These are phyloP conservation scores for Umbellularia californica DNA, from an alignment of 164 flowering plant species.

Conservation along the genomic window DNA sequence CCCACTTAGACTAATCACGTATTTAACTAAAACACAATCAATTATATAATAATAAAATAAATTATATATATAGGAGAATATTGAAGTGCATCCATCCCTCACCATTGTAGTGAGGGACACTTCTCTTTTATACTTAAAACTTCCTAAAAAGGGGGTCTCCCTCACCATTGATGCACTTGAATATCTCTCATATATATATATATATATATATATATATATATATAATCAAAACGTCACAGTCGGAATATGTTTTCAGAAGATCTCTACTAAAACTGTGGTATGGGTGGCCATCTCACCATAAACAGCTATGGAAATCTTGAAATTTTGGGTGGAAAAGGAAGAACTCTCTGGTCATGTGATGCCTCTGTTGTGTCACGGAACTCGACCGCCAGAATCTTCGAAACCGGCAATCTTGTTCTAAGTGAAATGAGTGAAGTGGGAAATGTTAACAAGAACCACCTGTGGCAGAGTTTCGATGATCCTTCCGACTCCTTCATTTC, in stretches of 20 bases:
- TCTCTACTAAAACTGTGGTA: neutral
- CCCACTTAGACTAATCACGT: too few species aligned
- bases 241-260: neutral
- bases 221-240: too few species aligned
- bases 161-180: too few species aligned
- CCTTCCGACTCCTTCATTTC: slow-evolving; percentile 36
- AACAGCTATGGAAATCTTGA: neutral
- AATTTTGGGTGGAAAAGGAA: neutral
- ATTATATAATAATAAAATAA: too few species aligned
- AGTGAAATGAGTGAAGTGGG: neutral
- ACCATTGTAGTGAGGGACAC: too few species aligned
- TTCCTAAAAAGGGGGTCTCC: too few species aligned
- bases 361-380: neutral
- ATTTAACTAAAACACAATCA: too few species aligned
- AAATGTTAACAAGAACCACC: neutral
- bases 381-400: neutral
- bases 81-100: too few species aligned
- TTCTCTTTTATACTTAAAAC: too few species aligned
- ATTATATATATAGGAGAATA: too few species aligned
- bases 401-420: slow-evolving; percentile 5
- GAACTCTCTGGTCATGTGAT: slow-evolving; percentile 3
- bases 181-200: too few species aligned
- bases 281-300: slow-evolving; percentile 11
- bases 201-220: too few species aligned
- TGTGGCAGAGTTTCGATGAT: slow-evolving; percentile 54